Percentiles rank a stretch among this genome's conserved stretches.
phyloP scores from a whole-genome alignment of 495 filamentous ascomycete species.

The Lasiosphaeriaceae sp. region DNA sequence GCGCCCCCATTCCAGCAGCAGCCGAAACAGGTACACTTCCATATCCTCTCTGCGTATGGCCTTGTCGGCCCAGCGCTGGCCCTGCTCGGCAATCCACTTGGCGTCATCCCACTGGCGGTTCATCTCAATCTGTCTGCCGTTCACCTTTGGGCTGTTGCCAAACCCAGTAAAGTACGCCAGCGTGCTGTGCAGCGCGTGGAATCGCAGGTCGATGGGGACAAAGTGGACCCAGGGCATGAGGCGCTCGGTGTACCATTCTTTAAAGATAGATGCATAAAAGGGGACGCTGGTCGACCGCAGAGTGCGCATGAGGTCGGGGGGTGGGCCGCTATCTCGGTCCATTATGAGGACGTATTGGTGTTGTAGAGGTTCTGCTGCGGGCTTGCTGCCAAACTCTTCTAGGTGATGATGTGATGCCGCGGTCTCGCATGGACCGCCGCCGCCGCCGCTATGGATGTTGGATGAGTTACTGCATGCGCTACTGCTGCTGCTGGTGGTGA shows the following conservation, averaged over 20 bases:
- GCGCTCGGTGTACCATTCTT: constrained; percentile 71
- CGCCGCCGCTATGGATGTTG: background rate
- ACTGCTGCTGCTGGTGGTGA: constrained; percentile 47
- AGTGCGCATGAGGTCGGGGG: constrained; percentile 58
- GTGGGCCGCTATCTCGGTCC: constrained; percentile 67
- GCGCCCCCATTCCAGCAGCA: constrained; percentile 73
- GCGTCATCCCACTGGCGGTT: constrained; percentile 47
- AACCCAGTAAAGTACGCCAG: constrained; percentile 58
- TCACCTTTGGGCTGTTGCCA: background rate
- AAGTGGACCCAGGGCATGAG: constrained; percentile 74
- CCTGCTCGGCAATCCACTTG: constrained; percentile 62
- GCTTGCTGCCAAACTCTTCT: constrained; percentile 24
- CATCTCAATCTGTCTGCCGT: constrained; percentile 25
- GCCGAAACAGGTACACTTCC: constrained; percentile 76
- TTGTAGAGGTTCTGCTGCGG: constrained; percentile 25
- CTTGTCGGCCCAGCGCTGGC: constrained; percentile 58
- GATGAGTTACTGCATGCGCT: constrained; percentile 10
- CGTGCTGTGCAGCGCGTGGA: constrained; percentile 61
- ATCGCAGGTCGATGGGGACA: constrained; percentile 67
- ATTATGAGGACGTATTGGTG: constrained; percentile 59
- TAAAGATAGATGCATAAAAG: constrained; percentile 62
- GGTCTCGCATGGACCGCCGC: background rate
- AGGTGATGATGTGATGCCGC: background rate
- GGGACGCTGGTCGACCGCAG: constrained; percentile 62
- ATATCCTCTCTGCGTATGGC: constrained; percentile 75